Base-by-base conservation (phyloP, 2,329 filamentous ascomycete species). In the Aspergillus sp. region DNA sequence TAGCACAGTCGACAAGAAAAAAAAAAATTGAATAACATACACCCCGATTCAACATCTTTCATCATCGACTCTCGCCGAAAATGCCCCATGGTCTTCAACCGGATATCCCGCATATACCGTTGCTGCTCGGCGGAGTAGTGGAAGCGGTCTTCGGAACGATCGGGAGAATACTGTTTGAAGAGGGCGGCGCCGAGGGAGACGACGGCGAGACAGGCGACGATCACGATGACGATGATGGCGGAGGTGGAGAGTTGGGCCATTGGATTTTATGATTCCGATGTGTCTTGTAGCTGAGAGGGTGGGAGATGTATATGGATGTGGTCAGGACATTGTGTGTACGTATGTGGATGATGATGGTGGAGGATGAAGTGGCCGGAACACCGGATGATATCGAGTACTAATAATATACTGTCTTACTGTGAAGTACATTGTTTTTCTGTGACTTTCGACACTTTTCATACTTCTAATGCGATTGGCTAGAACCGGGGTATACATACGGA, bases 91-190 rank as follows among this genome's bases (percentile, higher is more conserved):
- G 64, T 68, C 40, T 63, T 58, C 52, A 64, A 40, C 3, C 68
- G 63, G 22, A 70, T 60, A 1, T 57, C 51, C 3, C 65, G 65
- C 68, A 70, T 70, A 50, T 70, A 70, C 11, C 57, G 46, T 24
- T 61, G 55, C 36, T 70, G 68, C 13, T 69, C 62, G 47, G 59
- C 56, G n/a, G 60, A 52, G 7, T 59, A 57, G 10, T 59, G 53
- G 47, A 51, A 63, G 4, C 51, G 59, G 16, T 57, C 48, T 7
- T 52, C 50, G 7, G 38, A 8, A 3, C 62, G 58, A 19, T 57
- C 47, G 8, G 66, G 67, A 46, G 60, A 60, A 40, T 57, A 48
- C 44, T 66, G 62, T 17, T 60, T 62, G 49, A 62, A 62, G 41
- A 70, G 50, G 2, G 68, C 64, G 26, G 68, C 68, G 14, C 61